Evolutionary conservation across 257 asterid species (phyloP), one percentile per base, ranked within the genome.

Genomic region (Prunella vulgaris): DNA sequence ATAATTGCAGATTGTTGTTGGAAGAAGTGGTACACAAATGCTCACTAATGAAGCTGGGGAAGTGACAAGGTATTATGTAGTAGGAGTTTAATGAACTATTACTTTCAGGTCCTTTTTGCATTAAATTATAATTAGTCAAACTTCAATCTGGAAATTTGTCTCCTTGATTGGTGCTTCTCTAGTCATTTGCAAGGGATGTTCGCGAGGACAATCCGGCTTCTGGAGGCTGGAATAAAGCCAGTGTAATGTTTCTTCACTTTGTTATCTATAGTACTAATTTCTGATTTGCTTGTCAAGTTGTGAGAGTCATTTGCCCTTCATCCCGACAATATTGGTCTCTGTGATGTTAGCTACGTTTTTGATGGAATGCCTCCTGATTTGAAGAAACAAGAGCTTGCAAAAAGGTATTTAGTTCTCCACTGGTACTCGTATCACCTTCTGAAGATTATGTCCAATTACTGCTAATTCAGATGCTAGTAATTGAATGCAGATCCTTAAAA

Each of bases 201-300:
- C 78, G 27, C 87, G 0, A 84, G 97, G 84, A 94, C 99, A n/a
- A 91, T 94, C 71, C 84, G 97, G 75, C 96, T 94, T 79, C 69
- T 90, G 83, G 99, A 94, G 82, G 97, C 99, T 73, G 97, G 99
- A 81, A 89, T 94, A 67, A 94, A 88, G 84, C 99, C 99, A 28
- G 97, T 84, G 97, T 94, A 89, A 78, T 69, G 56, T 54, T 63
- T 70, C 53, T 56, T 67, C 59, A 66, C 40, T 33, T 61, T 64
- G 10, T 40, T 63, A 44, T 14, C 56, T 33, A 20, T 33, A 3
- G 12, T 68, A 22, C 25, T 71, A 24, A 7, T 59, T 72, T 63
- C 52, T 40, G 70, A 22, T 57, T 46, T 69, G 17, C 48, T 10
- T 66, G 21, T 52, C 69, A 40, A 52, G 64, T 53, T 56, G 21